Base-by-base conservation (phyloP, 331 rosid genomes). In the Telfairia occidentalis region DNA sequence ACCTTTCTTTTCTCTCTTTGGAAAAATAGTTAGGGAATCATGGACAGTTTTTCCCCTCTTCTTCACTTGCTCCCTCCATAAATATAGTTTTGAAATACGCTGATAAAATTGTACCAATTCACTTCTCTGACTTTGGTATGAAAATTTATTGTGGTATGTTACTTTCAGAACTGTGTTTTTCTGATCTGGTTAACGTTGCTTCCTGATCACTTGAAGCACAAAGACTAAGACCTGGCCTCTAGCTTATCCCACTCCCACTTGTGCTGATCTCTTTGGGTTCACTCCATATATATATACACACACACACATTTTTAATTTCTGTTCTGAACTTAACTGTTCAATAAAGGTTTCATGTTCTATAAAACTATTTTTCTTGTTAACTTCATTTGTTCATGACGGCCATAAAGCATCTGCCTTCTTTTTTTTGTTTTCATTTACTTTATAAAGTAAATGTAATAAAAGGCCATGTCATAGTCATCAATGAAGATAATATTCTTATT, bases 11-110 rank as follows among this genome's bases (percentile, higher is more conserved):
- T 40, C 50, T 24, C 32, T 53, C 37, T 78, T 94, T 6, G 92
- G 91, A 71, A 88, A 88, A 86, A 72, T 85, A 78, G 97, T 89
- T 85, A 88, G 96, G n/a, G 21, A 15, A 35, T 72, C 19, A 0
- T 48, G 53, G 19, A 48, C 53, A n/a, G 13, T 48, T 2, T 48
- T 48, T 15, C 19, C 53, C n/a, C 1, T 0, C 38, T 32, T 76
- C 54, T 75, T 58, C 32, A 48, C 71, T 45, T 60, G 11, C 73
- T 67, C 21, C 21, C 12, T 67, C 42, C 73, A 23, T 42, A 28
- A 67, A 15, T 42, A 23, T 12, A 61, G 5, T 32, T 16, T 26
- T 67, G 11, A 3, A 32, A 67, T 42, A 40, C 52, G 19, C 34
- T 21, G 34, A 10, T 40, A 24, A 60, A 28, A 66, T 7, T 40